Percentiles rank a stretch among this genome's conserved stretches.
These are phyloP conservation scores for Pseudotulostoma volvatum DNA, from an alignment of 495 filamentous ascomycete species.

Conservation along the genomic window DNA sequence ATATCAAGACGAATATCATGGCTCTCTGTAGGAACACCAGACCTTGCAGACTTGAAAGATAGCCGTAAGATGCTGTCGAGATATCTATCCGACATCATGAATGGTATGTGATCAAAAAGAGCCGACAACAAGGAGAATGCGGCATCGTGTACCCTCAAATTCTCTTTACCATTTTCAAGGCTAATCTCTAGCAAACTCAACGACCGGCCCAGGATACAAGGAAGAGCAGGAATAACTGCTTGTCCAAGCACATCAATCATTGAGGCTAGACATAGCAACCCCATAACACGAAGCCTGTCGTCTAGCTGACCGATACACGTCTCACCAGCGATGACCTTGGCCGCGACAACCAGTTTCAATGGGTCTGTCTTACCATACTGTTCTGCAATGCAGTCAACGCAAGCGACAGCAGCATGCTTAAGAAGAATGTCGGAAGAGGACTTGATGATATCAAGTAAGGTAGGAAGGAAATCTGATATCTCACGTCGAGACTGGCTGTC, in stretches of 20 bases:
- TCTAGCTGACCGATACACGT: constrained; percentile 61
- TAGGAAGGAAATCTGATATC: constrained; percentile 62
- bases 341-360: constrained; percentile 44
- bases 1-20: constrained; percentile 51
- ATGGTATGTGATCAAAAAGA: constrained; percentile 66
- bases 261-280: constrained; percentile 74
- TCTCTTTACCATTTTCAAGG: constrained; percentile 33
- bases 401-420: constrained; percentile 66
- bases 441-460: constrained; percentile 54
- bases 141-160: constrained; percentile 58
- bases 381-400: constrained; percentile 78
- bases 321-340: constrained; percentile 55
- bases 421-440: constrained; percentile 52
- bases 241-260: constrained; percentile 77
- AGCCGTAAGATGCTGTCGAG: constrained; percentile 51
- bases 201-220: constrained; percentile 51
- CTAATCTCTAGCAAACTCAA: constrained; percentile 51
- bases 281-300: constrained; percentile 55
- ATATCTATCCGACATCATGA: constrained; percentile 61
- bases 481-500: constrained; percentile 49
- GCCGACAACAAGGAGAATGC: constrained; percentile 61
- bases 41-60: constrained; percentile 51
- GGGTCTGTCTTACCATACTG: constrained; percentile 81
- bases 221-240: constrained; percentile 65
- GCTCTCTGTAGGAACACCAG: constrained; percentile 33